A percentile compares a stretch with the other conserved stretches of the same genome.
These are phyloP conservation scores for Madurella mycetomatis DNA, from an alignment of 2,329 filamentous ascomycete species.

Conservation along the genomic window DNA sequence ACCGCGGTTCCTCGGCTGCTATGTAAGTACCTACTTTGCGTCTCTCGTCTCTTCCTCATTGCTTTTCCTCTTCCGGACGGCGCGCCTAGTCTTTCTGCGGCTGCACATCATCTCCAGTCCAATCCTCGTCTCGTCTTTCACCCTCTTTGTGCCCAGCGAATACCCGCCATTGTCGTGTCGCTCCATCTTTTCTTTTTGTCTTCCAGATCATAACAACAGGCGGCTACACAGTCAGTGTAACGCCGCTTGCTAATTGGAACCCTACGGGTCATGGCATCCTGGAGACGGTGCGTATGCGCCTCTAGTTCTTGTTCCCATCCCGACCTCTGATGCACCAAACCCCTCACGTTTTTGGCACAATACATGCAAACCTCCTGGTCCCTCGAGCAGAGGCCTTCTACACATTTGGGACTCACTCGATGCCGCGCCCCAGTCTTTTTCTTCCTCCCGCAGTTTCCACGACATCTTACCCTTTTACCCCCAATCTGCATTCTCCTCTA, in stretches of 20 bases:
- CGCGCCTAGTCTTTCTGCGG: slow-evolving; percentile 16
- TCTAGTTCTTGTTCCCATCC: slow-evolving; percentile 5
- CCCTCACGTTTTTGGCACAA: no score
- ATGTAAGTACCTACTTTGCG: slow-evolving; percentile 21
- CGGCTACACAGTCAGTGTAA: slow-evolving; percentile 2
- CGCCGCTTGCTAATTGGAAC: slow-evolving; percentile 1
- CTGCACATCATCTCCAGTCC: slow-evolving; percentile 21
- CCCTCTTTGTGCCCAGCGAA: slow-evolving; percentile 1
- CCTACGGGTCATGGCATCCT: slow-evolving; percentile 3
- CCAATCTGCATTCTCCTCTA: slow-evolving; percentile 2
- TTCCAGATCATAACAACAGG: neutral
- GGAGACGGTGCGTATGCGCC: slow-evolving; percentile 16
- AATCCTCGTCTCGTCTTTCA: slow-evolving; percentile 1
- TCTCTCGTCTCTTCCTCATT: slow-evolving; percentile 10
- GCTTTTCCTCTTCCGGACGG: slow-evolving; percentile 17
- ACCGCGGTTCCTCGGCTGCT: slow-evolving; percentile 7
- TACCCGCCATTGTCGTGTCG: neutral
- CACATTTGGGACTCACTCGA: no score
- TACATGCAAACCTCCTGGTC: no score
- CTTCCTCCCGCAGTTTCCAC: slow-evolving; percentile 6
- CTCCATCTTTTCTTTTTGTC: slow-evolving; percentile 1
- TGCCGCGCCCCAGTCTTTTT: neutral
- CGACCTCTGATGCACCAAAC: no score
- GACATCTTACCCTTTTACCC: neutral
- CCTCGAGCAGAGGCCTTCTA: no score